Evolutionary conservation across 352 stramenopile genomes (phyloP), one percentile per base, ranked within the genome.

Genomic region (Blastocystis sp.): DNA sequence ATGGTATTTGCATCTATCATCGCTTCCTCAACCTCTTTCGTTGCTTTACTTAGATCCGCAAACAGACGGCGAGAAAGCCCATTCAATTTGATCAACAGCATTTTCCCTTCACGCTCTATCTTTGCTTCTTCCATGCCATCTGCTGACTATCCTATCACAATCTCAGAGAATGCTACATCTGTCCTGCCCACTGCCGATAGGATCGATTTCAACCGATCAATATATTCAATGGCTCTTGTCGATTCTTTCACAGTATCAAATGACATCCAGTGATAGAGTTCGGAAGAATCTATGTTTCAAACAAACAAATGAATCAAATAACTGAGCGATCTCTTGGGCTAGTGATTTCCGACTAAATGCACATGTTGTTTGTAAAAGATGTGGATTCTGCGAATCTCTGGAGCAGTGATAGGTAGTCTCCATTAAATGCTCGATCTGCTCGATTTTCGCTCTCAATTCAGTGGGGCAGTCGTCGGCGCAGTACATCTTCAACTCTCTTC

Each of bases 61-160:
- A 68, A 84, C 4, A 84, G 23, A 29, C 2, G n/a, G 45, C 73
- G 73, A 13, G 73, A 84, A 43, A 39, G 29, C 47, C n/a, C 29
- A n/a, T 84, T 84, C 53, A 84, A 68, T 45, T 66, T 26, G 26
- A 84, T 13, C 39, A 84, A 37, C 11, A 54, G 2, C 73, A 84
- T 84, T 45, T 84, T 84, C n/a, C 20, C 62, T 18, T 84, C 73
- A 26, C 73, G 47, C 29, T 53, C 41, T 4, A 26, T 43, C 41
- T 68, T 84, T 43, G 5, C 6, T 0, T 47, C 43, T 26, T 69
- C n/a, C 43, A n/a, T 37, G 26, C 13, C 39, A 45, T 68, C 53
- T 15, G 20, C 41, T 41, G 59, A 26, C 73, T 84, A 47, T n/a
- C 5, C 29, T 26, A 50, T 69, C 23, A 23, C 9, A 6, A 41